Base-by-base conservation (phyloP, 176 grass and related monocot species). In the Cenchrus fungigraminus region DNA sequence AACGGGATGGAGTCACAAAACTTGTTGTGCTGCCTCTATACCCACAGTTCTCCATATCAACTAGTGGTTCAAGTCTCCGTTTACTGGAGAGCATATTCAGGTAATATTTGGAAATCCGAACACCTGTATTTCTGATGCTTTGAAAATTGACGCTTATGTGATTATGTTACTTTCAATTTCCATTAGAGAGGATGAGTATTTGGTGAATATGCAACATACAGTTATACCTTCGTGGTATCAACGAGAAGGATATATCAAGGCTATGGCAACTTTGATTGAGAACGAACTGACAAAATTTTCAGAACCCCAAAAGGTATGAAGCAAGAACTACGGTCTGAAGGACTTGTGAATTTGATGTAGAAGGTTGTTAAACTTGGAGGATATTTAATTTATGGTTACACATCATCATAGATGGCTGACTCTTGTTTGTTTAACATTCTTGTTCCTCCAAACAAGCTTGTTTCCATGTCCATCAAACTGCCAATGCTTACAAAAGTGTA, bases 181-280 rank as follows among this genome's bases (percentile, higher is more conserved):
- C n/a, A 78, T 67, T 61, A 99, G 97, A 84, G 97, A 99, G 89
- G 97, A 99, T 65, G 93, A 95, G 54, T 99, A 99, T 89, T 83
- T 96, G 61, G 93, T 99, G 40, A 99, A 99, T 81, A 99, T 99
- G 97, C 97, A 99, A 84, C 97, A 99, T 82, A 99, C 97, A 29
- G 97, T 99, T 68, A 99, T 99, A 89, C 97, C 97, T 83, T 99
- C 97, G 6, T 99, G 97, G 97, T 99, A 99, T 81, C 97, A 99
- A 68, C 93, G 97, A 73, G 97, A 99, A 89, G 97, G 97, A 86
- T 99, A 99, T 73, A 94, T 99, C 82, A 99, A 99, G 81, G 88
- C 97, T 62, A 99, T 96, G 93, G 86, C 93, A 86, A 95, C 86
- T 76, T 88, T 99, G 81, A 99, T 99, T 77, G 89, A 99, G 88